Base-by-base conservation (phyloP, 1,284 basidiomycete species). In the Hymenochaete sp. region DNA sequence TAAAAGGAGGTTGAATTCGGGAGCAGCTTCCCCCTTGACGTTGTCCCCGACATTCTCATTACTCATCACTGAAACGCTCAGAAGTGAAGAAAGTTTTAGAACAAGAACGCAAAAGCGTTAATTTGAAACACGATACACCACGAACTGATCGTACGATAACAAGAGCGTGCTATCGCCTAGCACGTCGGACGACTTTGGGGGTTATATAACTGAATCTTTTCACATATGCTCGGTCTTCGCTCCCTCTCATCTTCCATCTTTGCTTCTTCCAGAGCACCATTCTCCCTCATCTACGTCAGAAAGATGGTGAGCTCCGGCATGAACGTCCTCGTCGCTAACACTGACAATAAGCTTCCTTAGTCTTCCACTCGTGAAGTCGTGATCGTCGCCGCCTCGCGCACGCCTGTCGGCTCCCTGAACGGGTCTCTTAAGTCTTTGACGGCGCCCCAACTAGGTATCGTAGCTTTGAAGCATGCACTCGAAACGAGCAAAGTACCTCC, bases 341-440 rank as follows among this genome's bases (percentile, higher is more conserved):
- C n/a, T n/a, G n/a, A n/a, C n/a, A n/a, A n/a, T n/a, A n/a, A n/a
- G n/a, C n/a, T n/a, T n/a, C n/a, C n/a, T n/a, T n/a, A n/a, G n/a
- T n/a, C 60, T 53, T 67, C 62, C 60, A 58, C 68, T 38, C 77
- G 82, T 69, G 79, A 93, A 79, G 90, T 88, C 57, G 93, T 90
- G 71, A 96, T 98, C 69, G 84, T 98, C 60, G 82, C 89, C 55
- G 95, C 93, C 27, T 82, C 88, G 47, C 83, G 96, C 56, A 98
- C 96, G 6, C 93, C 96, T 39, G 86, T 96, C 55, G 95, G 91
- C 45, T 90, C 92, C 40, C 78, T 98, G 63, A 90, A 93, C 60
- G 96, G 96, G 47, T 62, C 77, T 5, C 78, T 98, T 61, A 93
- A 96, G 66, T 71, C 82, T 44, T 70, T 96, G 61, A 87, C 88